Evolutionary conservation across 2,329 filamentous ascomycete genomes (phyloP).

Genomic region (Paracoccidioides lutzii): DNA sequence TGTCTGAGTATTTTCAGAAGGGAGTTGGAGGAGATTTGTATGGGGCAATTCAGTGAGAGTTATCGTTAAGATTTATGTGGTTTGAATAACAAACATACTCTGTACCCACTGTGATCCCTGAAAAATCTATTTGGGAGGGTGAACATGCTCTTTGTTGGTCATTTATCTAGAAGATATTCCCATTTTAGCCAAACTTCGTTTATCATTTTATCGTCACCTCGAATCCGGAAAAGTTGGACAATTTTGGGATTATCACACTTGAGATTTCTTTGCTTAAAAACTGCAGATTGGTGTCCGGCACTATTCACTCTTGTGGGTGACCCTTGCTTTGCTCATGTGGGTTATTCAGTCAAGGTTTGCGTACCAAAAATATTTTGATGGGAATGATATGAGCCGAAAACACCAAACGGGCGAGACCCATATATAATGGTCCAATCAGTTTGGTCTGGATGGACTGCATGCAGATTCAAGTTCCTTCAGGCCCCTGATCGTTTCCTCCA

Average conservation of each 20-base stretch:
- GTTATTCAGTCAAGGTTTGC: not conserved
- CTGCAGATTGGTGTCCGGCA: not conserved
- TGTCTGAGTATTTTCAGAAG: not conserved
- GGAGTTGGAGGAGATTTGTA: not conserved
- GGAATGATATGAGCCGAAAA: too few species aligned
- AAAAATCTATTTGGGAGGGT: too few species aligned
- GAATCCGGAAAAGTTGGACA: not conserved
- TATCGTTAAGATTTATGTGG: not conserved
- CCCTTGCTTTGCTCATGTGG: not conserved
- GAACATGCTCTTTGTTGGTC: too few species aligned
- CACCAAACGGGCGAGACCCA: not conserved
- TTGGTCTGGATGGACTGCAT: slow-evolving; percentile 36
- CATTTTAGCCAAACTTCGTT: not conserved
- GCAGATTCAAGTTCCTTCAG: slow-evolving; percentile 51
- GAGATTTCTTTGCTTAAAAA: not conserved
- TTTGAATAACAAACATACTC: not conserved
- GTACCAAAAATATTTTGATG: too few species aligned
- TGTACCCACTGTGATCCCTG: too few species aligned
- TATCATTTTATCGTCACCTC: not conserved
- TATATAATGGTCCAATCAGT: not conserved
- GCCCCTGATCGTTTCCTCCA: slow-evolving; percentile 54
- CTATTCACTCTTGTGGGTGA: not conserved
- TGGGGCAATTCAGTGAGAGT: not conserved
- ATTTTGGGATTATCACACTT: not conserved
- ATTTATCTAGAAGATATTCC: not conserved